Conservation (phyloP, 2,329 filamentous ascomycete genomes). For the Stagonosporopsis rhizophila region DNA sequence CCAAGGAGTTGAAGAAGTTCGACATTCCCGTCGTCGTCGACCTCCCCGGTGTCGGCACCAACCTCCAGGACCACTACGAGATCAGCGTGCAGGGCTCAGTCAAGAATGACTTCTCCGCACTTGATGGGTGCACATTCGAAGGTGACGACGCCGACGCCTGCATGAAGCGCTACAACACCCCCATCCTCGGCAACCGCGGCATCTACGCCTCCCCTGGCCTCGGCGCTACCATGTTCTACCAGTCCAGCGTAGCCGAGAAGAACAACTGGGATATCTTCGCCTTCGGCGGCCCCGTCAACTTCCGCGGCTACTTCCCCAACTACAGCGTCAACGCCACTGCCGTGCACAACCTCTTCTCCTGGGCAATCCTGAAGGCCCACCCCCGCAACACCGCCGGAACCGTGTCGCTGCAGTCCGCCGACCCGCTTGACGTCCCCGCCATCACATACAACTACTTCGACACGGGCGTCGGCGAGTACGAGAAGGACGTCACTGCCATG, state of each 20-base stretch:
- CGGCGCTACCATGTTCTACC: constrained; percentile 57
- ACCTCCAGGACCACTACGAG: constrained; percentile 69
- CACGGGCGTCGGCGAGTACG: constrained; percentile 64
- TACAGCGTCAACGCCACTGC: constrained; percentile 61
- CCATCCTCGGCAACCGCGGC: constrained; percentile 55
- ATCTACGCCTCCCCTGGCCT: constrained; percentile 60
- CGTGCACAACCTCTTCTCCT: constrained; percentile 58
- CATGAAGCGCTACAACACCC: constrained; percentile 52
- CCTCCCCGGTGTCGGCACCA: constrained; percentile 68
- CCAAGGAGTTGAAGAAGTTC: constrained; percentile 59
- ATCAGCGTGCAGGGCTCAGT: constrained; percentile 56
- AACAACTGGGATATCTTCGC: constrained; percentile 63
- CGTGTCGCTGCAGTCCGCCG: constrained; percentile 65
- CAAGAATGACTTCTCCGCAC: constrained; percentile 43
- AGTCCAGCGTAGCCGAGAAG: constrained; percentile 53
- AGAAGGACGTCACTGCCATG: constrained; percentile 63
- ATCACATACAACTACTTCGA: constrained; percentile 58
- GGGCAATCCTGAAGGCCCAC: constrained; percentile 67
- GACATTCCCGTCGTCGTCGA: constrained; percentile 63
- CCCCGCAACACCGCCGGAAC: constrained; percentile 67
- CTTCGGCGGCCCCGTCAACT: constrained; percentile 62
- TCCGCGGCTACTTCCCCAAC: constrained; percentile 63
- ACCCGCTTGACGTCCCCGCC: constrained; percentile 69
- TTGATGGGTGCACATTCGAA: constrained; percentile 53
- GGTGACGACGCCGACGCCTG: constrained; percentile 55